Base-by-base conservation (phyloP, 2,329 filamentous ascomycete genomes). In the Raffaelea ambrosiae region DNA sequence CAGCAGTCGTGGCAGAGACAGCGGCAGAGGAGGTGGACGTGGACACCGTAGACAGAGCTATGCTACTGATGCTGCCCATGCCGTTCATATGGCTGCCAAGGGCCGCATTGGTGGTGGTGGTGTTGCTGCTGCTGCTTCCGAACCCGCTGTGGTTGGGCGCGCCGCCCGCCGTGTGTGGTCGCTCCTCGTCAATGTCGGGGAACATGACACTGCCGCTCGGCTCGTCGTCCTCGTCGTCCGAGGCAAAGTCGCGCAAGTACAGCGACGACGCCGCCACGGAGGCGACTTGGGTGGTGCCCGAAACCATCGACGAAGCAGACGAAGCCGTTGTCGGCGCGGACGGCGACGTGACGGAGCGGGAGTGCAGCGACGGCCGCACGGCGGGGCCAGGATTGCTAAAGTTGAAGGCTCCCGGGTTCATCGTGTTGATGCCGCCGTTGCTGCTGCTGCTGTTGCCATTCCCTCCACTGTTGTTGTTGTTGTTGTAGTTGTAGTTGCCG, bases 331-430 rank as follows among this genome's bases (percentile, higher is more conserved):
- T 65, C 10, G 79, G 70, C 5, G 76, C 70, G 8, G 79, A 79
- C 1, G 91, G 90, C 0, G 88, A 94, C 0, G 91, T 96, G 44
- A 95, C 78, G 11, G 89, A 94, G n/a, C 91, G 81, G 5, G 80
- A 77, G 61, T 95, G 90, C 18, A 95, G 70, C 3, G 76, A 77
- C 1, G 88, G 86, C 5, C 88, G 73, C 9, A 65, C 64, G n/a
- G 68, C 13, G 66, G 35, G 22, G 14, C 43, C 29, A 3, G 13
- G 13, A 1, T 33, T 44, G 13, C 40, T 48, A 20, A 55, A 54
- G 16, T 43, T 73, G 66, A 84, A 75, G 22, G 77, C 77, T 8
- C 71, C 79, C 0, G 81, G 79, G 47, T 74, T 81, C 79, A 83
- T 81, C 3, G 76, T 72, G 54, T 82, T 81, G 39, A 41, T 19